Percentiles rank a stretch among this genome's conserved stretches.
These are phyloP conservation scores for Yarrowia galli DNA, from an alignment of 1,139 yeast species.

Conservation along the genomic window DNA sequence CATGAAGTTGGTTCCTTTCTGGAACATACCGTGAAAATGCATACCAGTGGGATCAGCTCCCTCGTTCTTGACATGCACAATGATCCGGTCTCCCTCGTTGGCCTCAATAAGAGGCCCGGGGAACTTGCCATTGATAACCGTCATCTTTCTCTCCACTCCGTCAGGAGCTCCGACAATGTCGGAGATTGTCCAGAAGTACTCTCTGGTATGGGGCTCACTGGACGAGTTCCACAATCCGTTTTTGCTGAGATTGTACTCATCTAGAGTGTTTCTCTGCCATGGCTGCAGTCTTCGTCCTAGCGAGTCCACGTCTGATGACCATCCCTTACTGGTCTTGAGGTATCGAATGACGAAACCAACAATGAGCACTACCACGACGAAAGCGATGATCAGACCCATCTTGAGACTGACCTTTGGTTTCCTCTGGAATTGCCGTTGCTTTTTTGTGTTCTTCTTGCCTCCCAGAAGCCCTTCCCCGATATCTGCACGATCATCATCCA, in stretches of 20 bases:
- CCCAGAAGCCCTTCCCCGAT: slow-evolving; percentile 31
- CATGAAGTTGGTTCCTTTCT: slow-evolving; percentile 67
- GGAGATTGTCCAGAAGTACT: slow-evolving; percentile 68
- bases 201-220: slow-evolving; percentile 44
- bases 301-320: slow-evolving; percentile 36
- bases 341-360: slow-evolving; percentile 12
- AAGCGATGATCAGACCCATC: slow-evolving; percentile 3
- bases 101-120: slow-evolving; percentile 81
- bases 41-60: slow-evolving; percentile 70
- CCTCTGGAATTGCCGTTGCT: slow-evolving; percentile 7
- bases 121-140: slow-evolving; percentile 76
- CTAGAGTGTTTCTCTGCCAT: slow-evolving; percentile 49
- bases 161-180: slow-evolving; percentile 72
- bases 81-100: slow-evolving; percentile 68
- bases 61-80: slow-evolving; percentile 67
- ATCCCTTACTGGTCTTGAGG: slow-evolving; percentile 14
- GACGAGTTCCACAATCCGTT: slow-evolving; percentile 42
- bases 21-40: slow-evolving; percentile 88
- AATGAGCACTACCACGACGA: slow-evolving; percentile 4
- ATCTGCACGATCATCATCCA: slow-evolving; percentile 21
- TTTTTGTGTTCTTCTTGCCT: slow-evolving; percentile 7
- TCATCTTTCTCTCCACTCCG: slow-evolving; percentile 64
- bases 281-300: slow-evolving; percentile 40
- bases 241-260: slow-evolving; percentile 46
- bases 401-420: slow-evolving; percentile 18